phyloP scores from a whole-genome alignment of 2,329 filamentous ascomycete species.

The Emmonsiellopsis sp. region DNA sequence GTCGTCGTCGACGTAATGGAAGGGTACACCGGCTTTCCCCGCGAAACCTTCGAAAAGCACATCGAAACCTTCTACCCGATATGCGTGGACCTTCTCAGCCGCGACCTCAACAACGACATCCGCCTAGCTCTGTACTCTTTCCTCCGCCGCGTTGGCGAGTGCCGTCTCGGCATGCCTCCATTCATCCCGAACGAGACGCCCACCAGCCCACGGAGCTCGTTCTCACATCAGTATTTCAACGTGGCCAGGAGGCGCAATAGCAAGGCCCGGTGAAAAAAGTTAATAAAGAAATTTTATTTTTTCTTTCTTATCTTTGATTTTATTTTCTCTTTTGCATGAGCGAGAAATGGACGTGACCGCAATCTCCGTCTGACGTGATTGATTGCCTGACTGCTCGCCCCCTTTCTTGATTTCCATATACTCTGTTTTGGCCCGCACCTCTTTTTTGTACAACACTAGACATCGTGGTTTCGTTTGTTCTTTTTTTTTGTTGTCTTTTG shows the following conservation, averaged over 20 bases:
- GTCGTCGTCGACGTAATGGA: conserved; percentile 96
- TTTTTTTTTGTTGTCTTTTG: not conserved
- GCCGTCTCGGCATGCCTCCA: conserved; percentile 43
- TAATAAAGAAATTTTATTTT: not conserved
- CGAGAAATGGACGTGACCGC: too few relatives aligned
- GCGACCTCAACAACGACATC: conserved; percentile 73
- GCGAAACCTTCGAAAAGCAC: conserved; percentile 69
- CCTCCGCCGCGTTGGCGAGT: conserved; percentile 74
- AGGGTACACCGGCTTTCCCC: conserved; percentile 77
- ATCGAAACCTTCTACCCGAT: conserved; percentile 79
- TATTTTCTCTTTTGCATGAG: not conserved
- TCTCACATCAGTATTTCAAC: conserved; percentile 22
- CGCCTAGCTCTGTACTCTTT: conserved; percentile 68
- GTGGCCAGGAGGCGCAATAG: not conserved
- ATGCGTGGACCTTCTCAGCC: conserved; percentile 69
- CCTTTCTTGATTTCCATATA: not conserved
- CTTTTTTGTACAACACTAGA: not conserved
- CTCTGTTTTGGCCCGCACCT: not conserved
- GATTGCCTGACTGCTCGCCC: not conserved
- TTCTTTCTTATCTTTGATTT: not conserved
- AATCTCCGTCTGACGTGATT: too few relatives aligned
- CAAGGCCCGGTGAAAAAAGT: conserved; percentile 1
- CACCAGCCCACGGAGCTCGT: conserved; percentile 27
- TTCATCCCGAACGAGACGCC: conserved; percentile 19
- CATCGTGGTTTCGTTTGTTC: not conserved